These are phyloP conservation scores for Coprinopsis cinerea DNA, from an alignment of 768 basidiomycete species.

Conservation along the genomic window DNA sequence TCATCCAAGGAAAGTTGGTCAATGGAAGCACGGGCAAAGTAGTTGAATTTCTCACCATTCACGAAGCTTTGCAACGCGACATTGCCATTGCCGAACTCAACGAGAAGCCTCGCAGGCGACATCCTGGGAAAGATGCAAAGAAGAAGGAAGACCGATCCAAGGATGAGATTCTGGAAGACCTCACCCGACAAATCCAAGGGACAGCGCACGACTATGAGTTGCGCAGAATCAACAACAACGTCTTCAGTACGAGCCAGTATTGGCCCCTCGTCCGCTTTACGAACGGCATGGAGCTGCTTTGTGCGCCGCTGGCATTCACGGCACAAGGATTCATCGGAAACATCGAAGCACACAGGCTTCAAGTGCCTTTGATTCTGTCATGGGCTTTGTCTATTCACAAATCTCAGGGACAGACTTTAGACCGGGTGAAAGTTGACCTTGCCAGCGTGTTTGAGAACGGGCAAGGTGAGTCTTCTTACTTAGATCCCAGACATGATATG, in stretches of 20 bases:
- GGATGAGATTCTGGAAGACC: neutral
- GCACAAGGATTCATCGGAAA: conserved; percentile 49
- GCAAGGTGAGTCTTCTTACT: conserved; percentile 42
- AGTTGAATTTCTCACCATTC: conserved; percentile 39
- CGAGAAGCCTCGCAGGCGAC: conserved; percentile 2
- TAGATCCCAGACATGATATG: neutral
- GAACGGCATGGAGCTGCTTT: conserved; percentile 41
- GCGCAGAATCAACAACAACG: neutral
- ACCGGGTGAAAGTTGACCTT: conserved; percentile 75
- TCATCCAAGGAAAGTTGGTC: conserved; percentile 54
- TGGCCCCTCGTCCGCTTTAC: conserved; percentile 62
- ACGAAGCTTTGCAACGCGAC: conserved; percentile 36
- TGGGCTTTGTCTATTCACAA: conserved; percentile 89
- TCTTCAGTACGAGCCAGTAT: conserved; percentile 13
- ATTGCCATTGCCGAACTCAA: conserved; percentile 29
- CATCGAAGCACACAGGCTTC: conserved; percentile 51
- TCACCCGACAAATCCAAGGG: neutral
- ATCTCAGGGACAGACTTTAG: conserved; percentile 82
- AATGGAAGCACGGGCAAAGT: conserved; percentile 64
- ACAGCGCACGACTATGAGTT: neutral
- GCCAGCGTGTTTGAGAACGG: conserved; percentile 69
- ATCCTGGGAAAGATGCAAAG: neutral
- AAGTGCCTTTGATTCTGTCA: conserved; percentile 54
- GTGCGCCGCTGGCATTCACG: conserved; percentile 50
- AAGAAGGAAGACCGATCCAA: neutral